Conservation (phyloP, 2,329 filamentous ascomycete species). For the Monosporascus sp. region DNA sequence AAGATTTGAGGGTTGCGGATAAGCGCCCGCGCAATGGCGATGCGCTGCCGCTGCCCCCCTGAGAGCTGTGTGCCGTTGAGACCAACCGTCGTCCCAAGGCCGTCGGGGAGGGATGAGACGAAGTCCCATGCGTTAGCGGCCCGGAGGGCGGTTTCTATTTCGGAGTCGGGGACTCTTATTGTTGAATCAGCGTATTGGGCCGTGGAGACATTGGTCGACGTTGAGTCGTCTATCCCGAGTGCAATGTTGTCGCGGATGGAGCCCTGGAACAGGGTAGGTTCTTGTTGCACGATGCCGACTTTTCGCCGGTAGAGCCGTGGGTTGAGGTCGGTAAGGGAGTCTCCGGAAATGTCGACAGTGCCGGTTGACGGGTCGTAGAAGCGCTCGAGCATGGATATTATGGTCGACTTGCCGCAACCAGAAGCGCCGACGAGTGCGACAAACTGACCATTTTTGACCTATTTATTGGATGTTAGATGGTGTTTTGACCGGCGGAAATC, state of each 20-base stretch:
- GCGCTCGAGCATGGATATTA: slow-evolving; percentile 46
- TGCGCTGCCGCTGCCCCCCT: slow-evolving; percentile 41
- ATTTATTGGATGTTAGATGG: background rate
- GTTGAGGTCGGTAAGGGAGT: slow-evolving; percentile 36
- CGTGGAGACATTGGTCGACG: no score
- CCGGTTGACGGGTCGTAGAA: slow-evolving; percentile 42
- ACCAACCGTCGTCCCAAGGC: slow-evolving; percentile 36
- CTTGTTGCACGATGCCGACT: slow-evolving; percentile 53
- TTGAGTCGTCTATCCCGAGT: background rate
- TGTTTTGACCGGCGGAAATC: no score
- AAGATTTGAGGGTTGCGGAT: slow-evolving; percentile 36
- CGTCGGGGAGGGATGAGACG: slow-evolving; percentile 42
- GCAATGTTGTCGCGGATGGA: slow-evolving; percentile 38
- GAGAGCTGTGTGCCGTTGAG: slow-evolving; percentile 37
- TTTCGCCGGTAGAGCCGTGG: slow-evolving; percentile 45
- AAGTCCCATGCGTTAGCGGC: slow-evolving; percentile 34
- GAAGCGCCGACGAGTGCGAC: slow-evolving; percentile 50
- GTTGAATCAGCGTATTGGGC: background rate
- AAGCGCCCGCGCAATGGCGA: slow-evolving; percentile 39
- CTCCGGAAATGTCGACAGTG: slow-evolving; percentile 38
- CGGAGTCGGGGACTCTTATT: background rate
- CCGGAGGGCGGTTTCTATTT: slow-evolving; percentile 7
- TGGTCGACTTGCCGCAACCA: slow-evolving; percentile 57
- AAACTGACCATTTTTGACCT: slow-evolving; percentile 42
- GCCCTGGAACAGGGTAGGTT: slow-evolving; percentile 46